Conservation (phyloP, 768 basidiomycete genomes). For the Leccinum subtestaceum region DNA sequence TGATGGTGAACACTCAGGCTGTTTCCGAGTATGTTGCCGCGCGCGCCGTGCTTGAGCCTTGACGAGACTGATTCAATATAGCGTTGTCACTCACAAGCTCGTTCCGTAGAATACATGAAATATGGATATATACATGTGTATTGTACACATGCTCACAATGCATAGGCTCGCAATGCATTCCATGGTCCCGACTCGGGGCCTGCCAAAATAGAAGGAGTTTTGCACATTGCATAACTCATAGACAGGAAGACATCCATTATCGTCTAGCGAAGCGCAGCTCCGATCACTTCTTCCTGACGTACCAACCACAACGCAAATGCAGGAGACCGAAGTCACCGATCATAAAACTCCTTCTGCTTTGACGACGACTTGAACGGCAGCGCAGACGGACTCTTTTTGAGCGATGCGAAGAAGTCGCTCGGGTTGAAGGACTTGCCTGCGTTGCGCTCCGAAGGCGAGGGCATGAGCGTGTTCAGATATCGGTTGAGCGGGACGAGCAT, state of each 20-base stretch:
- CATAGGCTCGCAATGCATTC: not conserved
- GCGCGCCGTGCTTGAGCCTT: not conserved
- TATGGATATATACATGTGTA: not conserved
- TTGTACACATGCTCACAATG: not conserved
- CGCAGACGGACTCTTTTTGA: constrained; percentile 49
- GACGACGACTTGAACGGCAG: constrained; percentile 71
- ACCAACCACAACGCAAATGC: constrained; percentile 81
- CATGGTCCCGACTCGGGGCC: not conserved
- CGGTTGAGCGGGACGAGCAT: constrained; percentile 87
- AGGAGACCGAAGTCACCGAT: constrained; percentile 70
- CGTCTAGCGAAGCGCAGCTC: constrained; percentile 24
- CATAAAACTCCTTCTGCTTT: constrained; percentile 73
- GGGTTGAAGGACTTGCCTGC: too few relatives aligned
- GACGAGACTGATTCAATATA: not conserved
- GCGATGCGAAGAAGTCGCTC: too few relatives aligned
- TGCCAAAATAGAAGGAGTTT: not conserved
- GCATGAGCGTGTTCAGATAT: constrained; percentile 73
- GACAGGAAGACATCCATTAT: not conserved
- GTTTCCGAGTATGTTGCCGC: too few relatives aligned
- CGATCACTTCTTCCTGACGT: constrained; percentile 69
- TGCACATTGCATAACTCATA: too few relatives aligned
- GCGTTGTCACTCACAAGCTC: not conserved
- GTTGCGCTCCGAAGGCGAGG: too few relatives aligned
- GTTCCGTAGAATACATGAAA: not conserved
- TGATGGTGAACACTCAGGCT: too few relatives aligned